phyloP scores from a whole-genome alignment of 2,329 filamentous ascomycete species.

The Ceratocystis alfenasii region DNA sequence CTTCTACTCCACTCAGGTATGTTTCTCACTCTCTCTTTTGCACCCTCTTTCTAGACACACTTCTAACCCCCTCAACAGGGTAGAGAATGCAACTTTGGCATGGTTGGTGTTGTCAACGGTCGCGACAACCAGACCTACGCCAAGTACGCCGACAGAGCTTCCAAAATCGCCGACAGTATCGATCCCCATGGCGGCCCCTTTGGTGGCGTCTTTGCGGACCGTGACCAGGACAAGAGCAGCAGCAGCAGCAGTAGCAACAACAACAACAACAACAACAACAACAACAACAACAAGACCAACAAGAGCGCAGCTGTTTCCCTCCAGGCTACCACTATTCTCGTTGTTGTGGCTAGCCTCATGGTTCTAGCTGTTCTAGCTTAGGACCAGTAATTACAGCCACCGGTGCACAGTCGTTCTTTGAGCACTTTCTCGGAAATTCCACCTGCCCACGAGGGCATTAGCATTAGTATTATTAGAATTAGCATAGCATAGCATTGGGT shows the following conservation, averaged over 20 bases:
- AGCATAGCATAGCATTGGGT: conserved; percentile 5
- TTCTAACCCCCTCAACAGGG: conserved; percentile 12
- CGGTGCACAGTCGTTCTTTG: too few relatives aligned
- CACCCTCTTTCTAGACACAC: neutral
- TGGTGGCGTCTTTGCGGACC: conserved; percentile 16
- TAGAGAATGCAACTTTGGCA: conserved; percentile 28
- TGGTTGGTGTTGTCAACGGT: conserved; percentile 29
- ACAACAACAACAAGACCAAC: neutral
- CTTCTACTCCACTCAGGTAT: conserved; percentile 27
- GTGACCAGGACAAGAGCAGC: conserved; percentile 9
- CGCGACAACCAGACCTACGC: conserved; percentile 24
- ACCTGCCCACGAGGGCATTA: neutral
- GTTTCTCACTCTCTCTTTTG: neutral
- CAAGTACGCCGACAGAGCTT: conserved; percentile 16
- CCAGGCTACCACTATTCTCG: neutral
- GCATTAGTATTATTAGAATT: neutral
- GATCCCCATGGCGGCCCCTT: conserved; percentile 7
- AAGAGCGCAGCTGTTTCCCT: neutral
- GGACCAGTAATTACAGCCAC: neutral
- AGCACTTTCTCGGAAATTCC: neutral
- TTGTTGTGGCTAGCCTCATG: neutral
- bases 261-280: neutral
- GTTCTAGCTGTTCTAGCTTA: neutral
- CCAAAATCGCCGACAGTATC: conserved; percentile 8
- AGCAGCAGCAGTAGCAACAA: neutral